Conservation (phyloP, 2,329 filamentous ascomycete species). For the Diaporthe aspalathi region DNA sequence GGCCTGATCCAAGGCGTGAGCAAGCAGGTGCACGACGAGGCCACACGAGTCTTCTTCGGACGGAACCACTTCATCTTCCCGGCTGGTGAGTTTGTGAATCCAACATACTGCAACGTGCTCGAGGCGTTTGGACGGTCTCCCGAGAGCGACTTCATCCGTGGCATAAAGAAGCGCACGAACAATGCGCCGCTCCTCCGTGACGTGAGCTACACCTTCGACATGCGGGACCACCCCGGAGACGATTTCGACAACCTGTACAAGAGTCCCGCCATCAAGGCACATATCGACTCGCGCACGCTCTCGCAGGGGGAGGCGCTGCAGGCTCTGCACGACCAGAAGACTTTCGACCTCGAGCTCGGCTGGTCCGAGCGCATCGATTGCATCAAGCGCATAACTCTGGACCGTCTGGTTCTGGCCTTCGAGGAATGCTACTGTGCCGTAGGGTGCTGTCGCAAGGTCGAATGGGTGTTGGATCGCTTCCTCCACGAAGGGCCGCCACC, state of each 20-base stretch:
- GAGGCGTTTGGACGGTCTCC: neutral
- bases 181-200: slow-evolving; percentile 20
- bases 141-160: neutral
- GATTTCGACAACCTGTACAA: slow-evolving; percentile 10
- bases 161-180: neutral
- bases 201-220: slow-evolving; percentile 36
- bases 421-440: slow-evolving; percentile 29
- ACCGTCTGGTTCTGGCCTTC: slow-evolving; percentile 30
- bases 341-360: neutral
- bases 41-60: slow-evolving; percentile 17
- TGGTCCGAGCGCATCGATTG: slow-evolving; percentile 30
- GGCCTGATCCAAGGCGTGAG: slow-evolving; percentile 32
- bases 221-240: slow-evolving; percentile 19
- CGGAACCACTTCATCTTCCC: slow-evolving; percentile 32
- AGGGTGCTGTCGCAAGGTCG: slow-evolving; percentile 34
- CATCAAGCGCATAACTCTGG: slow-evolving; percentile 32
- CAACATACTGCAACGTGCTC: neutral
- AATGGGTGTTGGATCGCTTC: slow-evolving; percentile 28
- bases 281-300: neutral
- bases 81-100: neutral
- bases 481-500: slow-evolving; percentile 1
- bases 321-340: slow-evolving; percentile 19
- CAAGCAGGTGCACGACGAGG: slow-evolving; percentile 22
- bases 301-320: neutral
- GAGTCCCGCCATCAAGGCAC: neutral